Evolutionary conservation across 2,329 filamentous ascomycete species (phyloP).

Genomic region (Setomelanomma holmii): DNA sequence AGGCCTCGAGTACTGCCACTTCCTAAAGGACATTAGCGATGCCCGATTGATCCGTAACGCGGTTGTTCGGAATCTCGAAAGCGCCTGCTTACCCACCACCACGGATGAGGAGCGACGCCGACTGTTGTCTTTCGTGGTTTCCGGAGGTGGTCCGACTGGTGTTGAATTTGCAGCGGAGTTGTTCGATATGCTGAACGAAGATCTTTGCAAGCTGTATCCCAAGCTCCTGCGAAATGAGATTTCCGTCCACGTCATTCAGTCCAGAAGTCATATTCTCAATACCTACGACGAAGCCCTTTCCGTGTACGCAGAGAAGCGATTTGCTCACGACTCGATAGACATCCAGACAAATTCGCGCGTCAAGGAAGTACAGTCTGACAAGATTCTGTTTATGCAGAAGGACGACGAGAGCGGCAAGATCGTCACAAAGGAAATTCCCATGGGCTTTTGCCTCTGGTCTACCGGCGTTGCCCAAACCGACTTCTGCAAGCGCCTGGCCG

Average conservation of each 20-base stretch:
- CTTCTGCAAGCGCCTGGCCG: slow-evolving; percentile 77
- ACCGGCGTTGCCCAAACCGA: slow-evolving; percentile 89
- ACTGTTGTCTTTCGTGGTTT: slow-evolving; percentile 93
- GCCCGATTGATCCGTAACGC: slow-evolving; percentile 88
- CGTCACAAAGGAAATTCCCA: slow-evolving; percentile 90
- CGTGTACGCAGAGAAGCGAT: slow-evolving; percentile 87
- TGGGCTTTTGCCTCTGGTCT: slow-evolving; percentile 97
- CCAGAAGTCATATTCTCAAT: slow-evolving; percentile 92
- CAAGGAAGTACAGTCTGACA: slow-evolving; percentile 82
- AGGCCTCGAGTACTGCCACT: slow-evolving; percentile 90
- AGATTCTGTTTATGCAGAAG: slow-evolving; percentile 88
- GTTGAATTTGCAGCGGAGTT: slow-evolving; percentile 98
- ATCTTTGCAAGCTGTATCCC: slow-evolving; percentile 77
- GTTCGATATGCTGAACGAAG: slow-evolving; percentile 95
- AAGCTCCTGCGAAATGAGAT: slow-evolving; percentile 94
- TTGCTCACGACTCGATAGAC: slow-evolving; percentile 88
- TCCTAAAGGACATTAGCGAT: slow-evolving; percentile 94
- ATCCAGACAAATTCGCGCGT: slow-evolving; percentile 93
- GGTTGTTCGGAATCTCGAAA: slow-evolving; percentile 87
- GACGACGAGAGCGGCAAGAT: slow-evolving; percentile 73
- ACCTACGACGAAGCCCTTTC: slow-evolving; percentile 97
- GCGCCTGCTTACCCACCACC: slow-evolving; percentile 91
- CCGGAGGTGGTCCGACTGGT: slow-evolving; percentile 92
- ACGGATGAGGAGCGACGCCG: slow-evolving; percentile 84
- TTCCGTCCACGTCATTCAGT: slow-evolving; percentile 96